These are phyloP conservation scores for Diaporthe citri DNA, from an alignment of 2,329 filamentous ascomycete species.

Conservation along the genomic window DNA sequence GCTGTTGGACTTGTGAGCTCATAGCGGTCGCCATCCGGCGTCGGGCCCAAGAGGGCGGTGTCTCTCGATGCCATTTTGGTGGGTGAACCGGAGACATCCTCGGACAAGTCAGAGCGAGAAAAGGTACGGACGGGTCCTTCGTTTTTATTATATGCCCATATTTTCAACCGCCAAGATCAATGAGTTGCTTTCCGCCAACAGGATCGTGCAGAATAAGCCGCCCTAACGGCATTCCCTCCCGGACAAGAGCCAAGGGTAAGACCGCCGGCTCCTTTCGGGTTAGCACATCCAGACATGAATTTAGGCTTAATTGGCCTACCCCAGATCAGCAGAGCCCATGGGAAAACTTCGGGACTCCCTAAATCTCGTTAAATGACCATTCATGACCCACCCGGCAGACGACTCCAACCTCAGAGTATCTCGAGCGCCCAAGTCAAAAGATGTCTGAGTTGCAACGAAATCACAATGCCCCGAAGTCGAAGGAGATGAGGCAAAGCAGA, in stretches of 20 bases:
- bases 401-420: background rate
- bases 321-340: background rate
- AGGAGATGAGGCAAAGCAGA: background rate
- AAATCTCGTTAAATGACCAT: background rate
- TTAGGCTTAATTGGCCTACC: constrained; percentile 34
- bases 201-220: background rate
- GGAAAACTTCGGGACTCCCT: constrained; percentile 32
- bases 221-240: constrained; percentile 35
- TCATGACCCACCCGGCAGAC: background rate
- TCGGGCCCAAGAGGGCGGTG: constrained; percentile 47
- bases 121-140: background rate
- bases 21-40: constrained; percentile 64
- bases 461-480: background rate
- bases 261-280: background rate
- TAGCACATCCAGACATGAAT: constrained; percentile 18
- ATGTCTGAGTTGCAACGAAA: background rate
- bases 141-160: background rate
- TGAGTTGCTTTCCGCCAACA: background rate
- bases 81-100: background rate
- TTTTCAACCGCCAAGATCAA: constrained; percentile 19
- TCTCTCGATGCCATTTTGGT: constrained; percentile 20
- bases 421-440: no score
- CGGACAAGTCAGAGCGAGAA: background rate
- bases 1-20: constrained; percentile 67
- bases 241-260: constrained; percentile 28